These are phyloP conservation scores for Pisolithus orientalis DNA, from an alignment of 768 basidiomycete genomes.

Conservation along the genomic window DNA sequence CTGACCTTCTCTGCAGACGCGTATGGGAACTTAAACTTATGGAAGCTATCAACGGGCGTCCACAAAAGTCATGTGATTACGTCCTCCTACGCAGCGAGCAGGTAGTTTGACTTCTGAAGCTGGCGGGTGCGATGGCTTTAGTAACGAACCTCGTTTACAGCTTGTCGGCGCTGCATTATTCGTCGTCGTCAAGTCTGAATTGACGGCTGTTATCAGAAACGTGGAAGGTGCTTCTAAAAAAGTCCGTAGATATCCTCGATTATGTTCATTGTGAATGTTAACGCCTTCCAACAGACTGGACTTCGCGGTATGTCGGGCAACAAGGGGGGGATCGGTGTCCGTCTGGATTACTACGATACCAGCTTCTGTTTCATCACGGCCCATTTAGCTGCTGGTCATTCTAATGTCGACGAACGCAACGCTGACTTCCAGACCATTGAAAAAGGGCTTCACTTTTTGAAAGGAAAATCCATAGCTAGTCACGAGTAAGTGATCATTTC, in stretches of 20 bases:
- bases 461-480: constrained; percentile 80
- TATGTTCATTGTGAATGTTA: neutral
- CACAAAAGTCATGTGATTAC: constrained; percentile 66
- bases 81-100: constrained; percentile 90
- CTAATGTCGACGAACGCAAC: constrained; percentile 85
- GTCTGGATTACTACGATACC: constrained; percentile 86
- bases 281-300: constrained; percentile 53
- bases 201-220: constrained; percentile 77
- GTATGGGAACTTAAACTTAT: constrained; percentile 83
- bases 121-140: neutral
- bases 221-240: constrained; percentile 92
- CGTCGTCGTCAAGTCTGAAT: constrained; percentile 70
- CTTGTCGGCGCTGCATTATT: constrained; percentile 93
- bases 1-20: constrained; percentile 42
- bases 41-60: constrained; percentile 68
- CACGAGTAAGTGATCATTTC: constrained; percentile 66
- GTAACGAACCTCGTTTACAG: constrained; percentile 33
- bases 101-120: constrained; percentile 32
- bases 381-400: constrained; percentile 93
- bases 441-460: constrained; percentile 77
- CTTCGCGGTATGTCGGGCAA: constrained; percentile 93
- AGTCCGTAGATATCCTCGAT: constrained; percentile 33
- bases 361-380: constrained; percentile 94
- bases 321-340: constrained; percentile 93
- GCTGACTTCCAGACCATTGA: constrained; percentile 87